A percentile compares a stretch with the other conserved stretches of the same genome.
phyloP scores from a whole-genome alignment of 2,329 filamentous ascomycete genomes.

The Dactylellina leptospora region DNA sequence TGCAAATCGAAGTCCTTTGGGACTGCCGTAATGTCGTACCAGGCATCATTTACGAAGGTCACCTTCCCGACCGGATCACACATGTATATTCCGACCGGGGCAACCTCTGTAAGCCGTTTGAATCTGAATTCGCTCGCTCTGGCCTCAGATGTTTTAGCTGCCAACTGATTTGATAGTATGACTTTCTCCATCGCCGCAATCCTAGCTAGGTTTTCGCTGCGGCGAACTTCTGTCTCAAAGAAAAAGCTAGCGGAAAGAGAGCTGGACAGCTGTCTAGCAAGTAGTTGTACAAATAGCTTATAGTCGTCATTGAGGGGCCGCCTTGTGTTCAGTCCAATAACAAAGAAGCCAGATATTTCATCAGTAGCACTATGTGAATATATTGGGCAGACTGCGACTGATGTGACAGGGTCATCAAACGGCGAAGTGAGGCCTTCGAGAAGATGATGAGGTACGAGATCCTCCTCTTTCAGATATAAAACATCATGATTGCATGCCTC shows the following conservation, averaged over 20 bases:
- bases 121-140: slow-evolving; percentile 74
- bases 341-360: slow-evolving; percentile 72
- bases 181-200: slow-evolving; percentile 79
- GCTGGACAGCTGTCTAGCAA: slow-evolving; percentile 69
- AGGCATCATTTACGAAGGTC: slow-evolving; percentile 83
- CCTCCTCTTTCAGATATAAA: slow-evolving; percentile 16
- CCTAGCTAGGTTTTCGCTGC: slow-evolving; percentile 76
- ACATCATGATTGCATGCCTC: slow-evolving; percentile 29
- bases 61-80: slow-evolving; percentile 75
- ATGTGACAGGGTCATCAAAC: slow-evolving; percentile 22
- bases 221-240: slow-evolving; percentile 80
- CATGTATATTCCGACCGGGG: slow-evolving; percentile 82
- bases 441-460: slow-evolving; percentile 19
- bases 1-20: slow-evolving; percentile 26
- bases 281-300: slow-evolving; percentile 72
- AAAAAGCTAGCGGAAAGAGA: slow-evolving; percentile 82
- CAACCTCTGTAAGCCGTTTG: slow-evolving; percentile 83
- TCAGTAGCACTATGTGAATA: slow-evolving; percentile 33
- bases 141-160: slow-evolving; percentile 68
- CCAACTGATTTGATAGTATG: slow-evolving; percentile 78
- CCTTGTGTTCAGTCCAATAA: slow-evolving; percentile 80
- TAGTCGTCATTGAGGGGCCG: slow-evolving; percentile 84
- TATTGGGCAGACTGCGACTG: slow-evolving; percentile 32
- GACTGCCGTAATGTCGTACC: slow-evolving; percentile 62
- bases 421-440: slow-evolving; percentile 24